Base-by-base conservation (phyloP, 192 early-diverging fungal species). In the Jimgerdemannia flammicorona region DNA sequence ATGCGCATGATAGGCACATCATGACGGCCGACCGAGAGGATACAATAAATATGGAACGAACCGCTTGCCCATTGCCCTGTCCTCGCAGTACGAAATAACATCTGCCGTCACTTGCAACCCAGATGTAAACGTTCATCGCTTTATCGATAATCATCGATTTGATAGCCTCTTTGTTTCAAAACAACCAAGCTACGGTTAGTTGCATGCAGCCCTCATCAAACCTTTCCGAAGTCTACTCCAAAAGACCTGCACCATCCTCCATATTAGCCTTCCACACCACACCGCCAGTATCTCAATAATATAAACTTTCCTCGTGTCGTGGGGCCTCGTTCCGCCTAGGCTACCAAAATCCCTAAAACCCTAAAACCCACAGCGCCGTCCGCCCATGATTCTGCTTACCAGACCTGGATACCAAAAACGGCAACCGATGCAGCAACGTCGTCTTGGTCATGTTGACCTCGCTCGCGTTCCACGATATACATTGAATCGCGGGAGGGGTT, bases 401-500 rank as follows among this genome's bases (percentile, higher is more conserved):
- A 78, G 72, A 73, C 4, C 80, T 75, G 6, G 66, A 67, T 69
- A 87, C 79, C 11, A 77, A 20, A 72, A 82, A 83, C 64, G 14
- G 49, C 49, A 59, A 59, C 14, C 49, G 49, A 14, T 78, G 68
- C 40, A 92, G 79, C 41, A 88, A 54, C 11, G 85, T 76, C 10
- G 90, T 93, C 43, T 86, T 86, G 44, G 73, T 75, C 40, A 86
- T 71, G 75, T 88, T 90, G 11, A 89, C 86, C 44, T 92, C 89
- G 39, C 88, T 90, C 11, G 83, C 70, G 44, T 83, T 76, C 93
- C 93, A 94, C 3, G 91, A 88, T 40, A 95, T 86, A 40, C 88
- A 90, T 69, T 94, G 87, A 14, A 94, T 86, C 4, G 94, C 91
- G 43, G 92, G 87, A 14, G 91, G 89, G 17, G 83, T 84, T 64